phyloP scores from a whole-genome alignment of 1,284 basidiomycete species.

The Melampsora occidentalis region DNA sequence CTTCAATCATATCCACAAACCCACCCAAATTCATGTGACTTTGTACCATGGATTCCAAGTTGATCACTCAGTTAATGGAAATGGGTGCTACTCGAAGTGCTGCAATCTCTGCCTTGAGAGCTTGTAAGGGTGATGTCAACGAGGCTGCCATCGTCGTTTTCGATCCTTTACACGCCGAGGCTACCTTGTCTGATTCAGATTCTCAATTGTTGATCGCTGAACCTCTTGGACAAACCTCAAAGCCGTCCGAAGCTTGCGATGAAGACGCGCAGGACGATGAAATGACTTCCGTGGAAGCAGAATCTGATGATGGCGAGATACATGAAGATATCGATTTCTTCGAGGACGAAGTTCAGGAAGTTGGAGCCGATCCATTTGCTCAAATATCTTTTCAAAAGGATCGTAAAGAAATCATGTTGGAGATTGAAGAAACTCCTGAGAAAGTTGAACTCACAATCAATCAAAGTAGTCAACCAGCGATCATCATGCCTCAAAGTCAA shows the following conservation, averaged over 20 bases:
- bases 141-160: slow-evolving; percentile 80
- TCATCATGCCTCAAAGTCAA: slow-evolving; percentile 71
- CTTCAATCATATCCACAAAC: too few relatives aligned
- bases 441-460: slow-evolving; percentile 58
- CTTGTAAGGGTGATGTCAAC: slow-evolving; percentile 75
- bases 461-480: background rate
- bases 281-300: background rate
- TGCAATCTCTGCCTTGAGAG: slow-evolving; percentile 71
- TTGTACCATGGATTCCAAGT: background rate
- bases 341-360: slow-evolving; percentile 59
- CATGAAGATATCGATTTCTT: slow-evolving; percentile 61
- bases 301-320: slow-evolving; percentile 66
- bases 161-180: background rate
- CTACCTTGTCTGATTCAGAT: background rate
- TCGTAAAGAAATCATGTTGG: slow-evolving; percentile 75
- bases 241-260: background rate
- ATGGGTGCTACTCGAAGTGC: slow-evolving; percentile 71
- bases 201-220: background rate
- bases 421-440: slow-evolving; percentile 71
- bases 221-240: background rate
- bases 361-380: slow-evolving; percentile 23
- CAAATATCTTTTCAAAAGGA: slow-evolving; percentile 87
- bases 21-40: too few relatives aligned
- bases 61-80: background rate
- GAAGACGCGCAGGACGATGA: background rate